These are phyloP conservation scores for Plectosphaerella plurivora DNA, from an alignment of 2,329 filamentous ascomycete species.

Conservation along the genomic window DNA sequence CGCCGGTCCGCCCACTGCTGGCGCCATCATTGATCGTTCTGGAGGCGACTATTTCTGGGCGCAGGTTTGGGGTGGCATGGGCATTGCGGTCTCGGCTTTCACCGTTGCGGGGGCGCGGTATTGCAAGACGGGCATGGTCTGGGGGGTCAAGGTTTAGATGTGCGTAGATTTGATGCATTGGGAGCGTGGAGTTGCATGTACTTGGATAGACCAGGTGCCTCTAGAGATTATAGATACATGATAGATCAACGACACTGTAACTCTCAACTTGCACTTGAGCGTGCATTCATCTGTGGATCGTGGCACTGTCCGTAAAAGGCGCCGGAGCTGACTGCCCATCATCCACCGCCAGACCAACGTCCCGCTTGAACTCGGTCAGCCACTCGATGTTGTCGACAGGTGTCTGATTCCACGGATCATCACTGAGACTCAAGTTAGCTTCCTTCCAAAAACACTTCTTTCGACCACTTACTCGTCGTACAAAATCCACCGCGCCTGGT, in stretches of 20 bases:
- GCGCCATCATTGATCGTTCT: conserved; percentile 35
- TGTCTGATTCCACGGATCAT: conserved; percentile 12
- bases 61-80: conserved; percentile 29
- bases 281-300: background rate
- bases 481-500: conserved; percentile 26
- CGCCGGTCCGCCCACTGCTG: conserved; percentile 36
- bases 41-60: conserved; percentile 33
- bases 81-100: background rate
- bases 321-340: background rate
- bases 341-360: background rate
- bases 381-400: conserved; percentile 8
- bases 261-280: too few relatives aligned
- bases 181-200: background rate
- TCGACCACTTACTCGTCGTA: conserved; percentile 24
- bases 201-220: background rate
- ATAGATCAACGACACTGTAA: too few relatives aligned
- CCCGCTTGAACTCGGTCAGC: conserved; percentile 7
- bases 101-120: background rate
- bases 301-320: background rate
- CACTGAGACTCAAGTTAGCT: background rate
- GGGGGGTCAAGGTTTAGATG: background rate
- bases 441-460: background rate
- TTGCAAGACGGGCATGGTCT: background rate
- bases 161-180: background rate
- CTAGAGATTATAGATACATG: background rate